These are phyloP conservation scores for Aspergillus brasiliensis DNA, from an alignment of 2,329 filamentous ascomycete genomes.

Conservation along the genomic window DNA sequence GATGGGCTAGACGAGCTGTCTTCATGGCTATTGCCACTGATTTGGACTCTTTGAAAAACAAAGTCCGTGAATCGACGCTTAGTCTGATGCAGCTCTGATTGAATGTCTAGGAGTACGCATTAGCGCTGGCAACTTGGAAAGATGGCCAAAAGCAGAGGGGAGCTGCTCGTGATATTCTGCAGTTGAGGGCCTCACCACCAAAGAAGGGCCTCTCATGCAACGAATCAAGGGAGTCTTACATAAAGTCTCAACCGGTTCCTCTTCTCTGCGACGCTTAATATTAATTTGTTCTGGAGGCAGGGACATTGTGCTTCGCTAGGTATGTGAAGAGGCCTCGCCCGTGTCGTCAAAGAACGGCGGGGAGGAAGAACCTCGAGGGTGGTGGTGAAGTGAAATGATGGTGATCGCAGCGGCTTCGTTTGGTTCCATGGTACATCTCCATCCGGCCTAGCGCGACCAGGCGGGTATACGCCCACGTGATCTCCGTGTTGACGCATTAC, in stretches of 20 bases:
- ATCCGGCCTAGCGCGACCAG: slow-evolving; percentile 4
- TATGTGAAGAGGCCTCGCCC: not conserved
- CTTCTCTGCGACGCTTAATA: slow-evolving; percentile 59
- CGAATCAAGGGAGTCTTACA: slow-evolving; percentile 38
- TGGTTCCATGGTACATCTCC: slow-evolving; percentile 10
- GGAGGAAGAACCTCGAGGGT: not conserved
- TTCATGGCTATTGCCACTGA: slow-evolving; percentile 20
- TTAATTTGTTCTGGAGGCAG: slow-evolving; percentile 54
- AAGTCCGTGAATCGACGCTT: slow-evolving; percentile 53
- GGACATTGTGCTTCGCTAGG: slow-evolving; percentile 36
- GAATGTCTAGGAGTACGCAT: slow-evolving; percentile 42
- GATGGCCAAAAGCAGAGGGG: not conserved
- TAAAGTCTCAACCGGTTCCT: slow-evolving; percentile 59
- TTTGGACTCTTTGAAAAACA: slow-evolving; percentile 47
- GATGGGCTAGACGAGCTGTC: slow-evolving; percentile 19
- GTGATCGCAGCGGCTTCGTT: slow-evolving; percentile 4
- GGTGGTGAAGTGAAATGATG: slow-evolving; percentile 3
- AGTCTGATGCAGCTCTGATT: slow-evolving; percentile 46
- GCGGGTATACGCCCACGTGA: slow-evolving; percentile 9
- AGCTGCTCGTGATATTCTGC: not conserved
- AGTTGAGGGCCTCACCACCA: not conserved
- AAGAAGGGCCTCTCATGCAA: not conserved
- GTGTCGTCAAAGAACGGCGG: not conserved
- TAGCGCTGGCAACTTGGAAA: slow-evolving; percentile 5
- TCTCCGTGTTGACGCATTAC: not conserved